Conservation (phyloP, 306 rosid species). For the Lithocarpus polystachyus region DNA sequence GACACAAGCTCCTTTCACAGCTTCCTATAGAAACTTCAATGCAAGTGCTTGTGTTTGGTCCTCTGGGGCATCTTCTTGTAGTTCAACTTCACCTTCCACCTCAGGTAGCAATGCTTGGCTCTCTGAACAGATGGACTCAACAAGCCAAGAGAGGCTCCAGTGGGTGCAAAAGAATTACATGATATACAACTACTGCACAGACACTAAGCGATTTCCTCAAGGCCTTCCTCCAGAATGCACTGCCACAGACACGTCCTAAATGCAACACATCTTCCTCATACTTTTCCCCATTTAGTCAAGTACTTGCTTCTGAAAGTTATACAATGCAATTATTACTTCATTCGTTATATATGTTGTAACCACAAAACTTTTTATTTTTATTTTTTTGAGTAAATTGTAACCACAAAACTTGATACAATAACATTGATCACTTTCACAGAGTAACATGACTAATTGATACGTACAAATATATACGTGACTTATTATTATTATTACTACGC, state of each 20-base stretch:
- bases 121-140: slow-evolving; percentile 43
- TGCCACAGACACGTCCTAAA: slow-evolving; percentile 19
- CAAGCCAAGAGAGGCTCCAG: slow-evolving; percentile 32
- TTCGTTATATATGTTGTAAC: not conserved
- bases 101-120: slow-evolving; percentile 36
- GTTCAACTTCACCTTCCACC: slow-evolving; percentile 10
- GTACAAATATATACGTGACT: no score
- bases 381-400: no score
- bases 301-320: not conserved
- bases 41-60: slow-evolving; percentile 59
- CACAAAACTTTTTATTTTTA: no score
- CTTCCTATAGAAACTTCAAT: slow-evolving; percentile 48
- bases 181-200: slow-evolving; percentile 69
- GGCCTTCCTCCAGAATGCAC: slow-evolving; percentile 63
- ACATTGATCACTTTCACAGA: no score
- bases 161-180: slow-evolving; percentile 67
- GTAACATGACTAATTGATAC: no score
- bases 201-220: slow-evolving; percentile 57
- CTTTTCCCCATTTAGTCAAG: not conserved
- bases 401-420: no score
- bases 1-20: slow-evolving; percentile 59
- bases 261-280: not conserved
- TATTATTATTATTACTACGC: no score
- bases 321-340: slow-evolving; percentile 4
- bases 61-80: slow-evolving; percentile 42